Percentiles rank a stretch among this genome's conserved stretches.
phyloP scores from a whole-genome alignment of 129 eudicot genomes.

The Deinandra increscens region DNA sequence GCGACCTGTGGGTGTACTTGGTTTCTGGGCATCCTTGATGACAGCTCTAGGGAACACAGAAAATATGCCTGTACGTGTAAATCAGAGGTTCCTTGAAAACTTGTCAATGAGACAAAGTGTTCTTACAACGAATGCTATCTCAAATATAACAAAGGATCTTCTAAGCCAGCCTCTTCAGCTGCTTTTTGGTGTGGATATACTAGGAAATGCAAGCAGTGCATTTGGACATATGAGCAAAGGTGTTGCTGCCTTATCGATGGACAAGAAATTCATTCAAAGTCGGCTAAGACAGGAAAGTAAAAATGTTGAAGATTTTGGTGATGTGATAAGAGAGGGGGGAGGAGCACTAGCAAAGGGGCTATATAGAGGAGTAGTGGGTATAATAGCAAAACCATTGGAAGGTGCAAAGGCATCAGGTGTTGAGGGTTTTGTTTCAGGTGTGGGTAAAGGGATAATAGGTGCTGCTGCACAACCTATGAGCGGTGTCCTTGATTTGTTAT shows the following conservation, averaged over 20 bases:
- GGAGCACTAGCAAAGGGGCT: constrained; percentile 97
- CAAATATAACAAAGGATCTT: constrained; percentile 85
- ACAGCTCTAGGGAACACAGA: constrained; percentile 98
- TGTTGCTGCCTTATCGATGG: constrained; percentile 98
- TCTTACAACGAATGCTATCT: constrained; percentile 62
- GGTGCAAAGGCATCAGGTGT: constrained; percentile 99
- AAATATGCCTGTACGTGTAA: constrained; percentile 89
- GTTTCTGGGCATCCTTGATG: constrained; percentile 98
- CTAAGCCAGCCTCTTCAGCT: constrained; percentile 97
- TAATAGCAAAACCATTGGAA: constrained; percentile 94
- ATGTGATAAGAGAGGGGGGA: constrained; percentile 96
- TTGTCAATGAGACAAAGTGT: constrained; percentile 80
- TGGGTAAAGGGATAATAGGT: constrained; percentile 96
- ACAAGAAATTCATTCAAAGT: constrained; percentile 92
- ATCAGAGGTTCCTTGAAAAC: constrained; percentile 80
- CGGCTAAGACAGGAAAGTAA: constrained; percentile 92
- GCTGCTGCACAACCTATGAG: constrained; percentile 99
- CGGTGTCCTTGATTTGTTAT: constrained; percentile 90
- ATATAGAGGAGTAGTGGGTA: constrained; percentile 92
- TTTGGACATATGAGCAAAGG: constrained; percentile 99
- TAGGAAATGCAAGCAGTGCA: constrained; percentile 99
- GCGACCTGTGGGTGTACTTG: constrained; percentile 97
- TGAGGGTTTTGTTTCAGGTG: constrained; percentile 98
- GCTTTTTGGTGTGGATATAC: constrained; percentile 94
- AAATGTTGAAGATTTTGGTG: constrained; percentile 91